Percentiles rank a stretch among this genome's conserved stretches.
Evolutionary conservation across 2,329 filamentous ascomycete genomes (phyloP).

Genomic region (Elsinoe fawcettii): DNA sequence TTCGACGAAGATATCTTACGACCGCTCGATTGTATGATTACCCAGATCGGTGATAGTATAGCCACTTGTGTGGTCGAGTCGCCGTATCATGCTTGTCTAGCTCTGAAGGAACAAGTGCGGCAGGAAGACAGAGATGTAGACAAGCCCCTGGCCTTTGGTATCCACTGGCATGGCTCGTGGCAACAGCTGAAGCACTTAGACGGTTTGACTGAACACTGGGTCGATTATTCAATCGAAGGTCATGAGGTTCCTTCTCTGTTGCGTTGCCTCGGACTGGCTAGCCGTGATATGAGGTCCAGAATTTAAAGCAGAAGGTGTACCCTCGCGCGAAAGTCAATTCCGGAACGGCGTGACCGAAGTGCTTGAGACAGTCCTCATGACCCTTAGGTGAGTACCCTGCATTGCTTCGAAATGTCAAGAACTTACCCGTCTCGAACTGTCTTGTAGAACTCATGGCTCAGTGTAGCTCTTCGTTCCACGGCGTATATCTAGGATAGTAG

Average conservation of each 20-base stretch:
- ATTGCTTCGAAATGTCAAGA: too few species aligned
- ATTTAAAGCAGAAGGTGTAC: too few species aligned
- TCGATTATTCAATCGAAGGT: too few species aligned
- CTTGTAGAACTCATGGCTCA: too few species aligned
- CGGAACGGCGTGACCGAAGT: too few species aligned
- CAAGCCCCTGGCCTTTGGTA: not conserved
- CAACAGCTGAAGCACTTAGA: not conserved
- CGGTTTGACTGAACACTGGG: not conserved
- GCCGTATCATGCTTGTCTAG: not conserved
- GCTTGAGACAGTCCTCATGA: too few species aligned
- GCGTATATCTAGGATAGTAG: not conserved
- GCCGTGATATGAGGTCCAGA: too few species aligned
- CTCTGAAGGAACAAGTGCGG: not conserved
- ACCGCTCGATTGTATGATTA: not conserved
- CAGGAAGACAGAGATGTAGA: not conserved
- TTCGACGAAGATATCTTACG: not conserved
- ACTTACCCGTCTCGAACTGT: too few species aligned
- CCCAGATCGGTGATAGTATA: not conserved
- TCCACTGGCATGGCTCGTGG: not conserved
- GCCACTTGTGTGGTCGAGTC: not conserved
- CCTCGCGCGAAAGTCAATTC: too few species aligned
- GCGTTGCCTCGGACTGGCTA: too few species aligned
- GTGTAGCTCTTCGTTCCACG: not conserved
- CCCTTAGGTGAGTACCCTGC: too few species aligned
- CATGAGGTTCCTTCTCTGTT: too few species aligned